Conservation (phyloP, 1,284 basidiomycete species). For the Irpex lacteus region DNA sequence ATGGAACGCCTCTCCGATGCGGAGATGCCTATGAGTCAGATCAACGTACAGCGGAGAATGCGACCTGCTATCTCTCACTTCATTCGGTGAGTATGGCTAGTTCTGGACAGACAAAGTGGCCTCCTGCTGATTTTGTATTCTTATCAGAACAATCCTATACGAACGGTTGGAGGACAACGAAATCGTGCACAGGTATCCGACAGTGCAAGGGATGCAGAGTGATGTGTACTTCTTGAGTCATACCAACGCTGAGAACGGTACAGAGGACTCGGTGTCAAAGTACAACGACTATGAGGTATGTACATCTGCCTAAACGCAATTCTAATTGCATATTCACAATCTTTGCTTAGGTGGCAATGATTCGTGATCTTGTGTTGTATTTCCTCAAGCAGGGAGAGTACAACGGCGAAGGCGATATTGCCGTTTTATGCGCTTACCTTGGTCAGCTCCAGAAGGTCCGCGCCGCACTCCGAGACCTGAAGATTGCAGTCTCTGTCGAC, state of each 20-base stretch:
- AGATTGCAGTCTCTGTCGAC: slow-evolving; percentile 61
- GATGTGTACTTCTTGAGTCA: slow-evolving; percentile 62
- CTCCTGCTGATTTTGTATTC: neutral
- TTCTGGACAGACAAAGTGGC: neutral
- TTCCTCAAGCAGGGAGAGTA: slow-evolving; percentile 46
- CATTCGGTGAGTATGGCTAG: slow-evolving; percentile 25
- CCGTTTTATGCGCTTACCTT: slow-evolving; percentile 71
- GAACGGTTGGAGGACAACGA: slow-evolving; percentile 53
- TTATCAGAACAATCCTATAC: slow-evolving; percentile 51
- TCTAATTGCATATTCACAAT: neutral
- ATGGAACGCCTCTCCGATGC: slow-evolving; percentile 41
- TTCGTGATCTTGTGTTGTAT: slow-evolving; percentile 65
- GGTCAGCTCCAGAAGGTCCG: slow-evolving; percentile 51
- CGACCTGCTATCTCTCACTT: slow-evolving; percentile 41
- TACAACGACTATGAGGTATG: slow-evolving; percentile 63
- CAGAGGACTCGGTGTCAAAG: slow-evolving; percentile 56
- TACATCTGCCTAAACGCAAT: neutral
- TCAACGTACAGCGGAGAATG: slow-evolving; percentile 40
- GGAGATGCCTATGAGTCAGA: slow-evolving; percentile 37
- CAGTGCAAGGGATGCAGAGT: slow-evolving; percentile 53
- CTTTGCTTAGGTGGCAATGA: slow-evolving; percentile 55
- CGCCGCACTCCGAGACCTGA: slow-evolving; percentile 46
- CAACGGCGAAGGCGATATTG: slow-evolving; percentile 52
- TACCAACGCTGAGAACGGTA: slow-evolving; percentile 45
- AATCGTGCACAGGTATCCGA: slow-evolving; percentile 43